Percentiles rank a stretch among this genome's conserved stretches.
Conservation (phyloP, 768 basidiomycete species). For the Russula foetens region DNA sequence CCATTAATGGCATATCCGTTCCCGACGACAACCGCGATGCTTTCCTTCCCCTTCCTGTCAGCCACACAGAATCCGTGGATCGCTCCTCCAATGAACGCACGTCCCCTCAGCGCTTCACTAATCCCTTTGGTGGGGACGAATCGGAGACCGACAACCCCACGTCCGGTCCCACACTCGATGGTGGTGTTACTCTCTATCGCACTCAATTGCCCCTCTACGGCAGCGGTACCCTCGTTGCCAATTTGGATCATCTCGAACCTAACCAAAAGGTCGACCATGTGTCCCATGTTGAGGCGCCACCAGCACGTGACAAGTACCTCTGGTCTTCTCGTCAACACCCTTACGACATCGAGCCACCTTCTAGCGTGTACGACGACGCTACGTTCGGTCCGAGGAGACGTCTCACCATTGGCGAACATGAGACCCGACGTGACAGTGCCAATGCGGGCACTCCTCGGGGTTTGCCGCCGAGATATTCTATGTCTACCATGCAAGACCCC, state of each 20-base stretch:
- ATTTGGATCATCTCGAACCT: neutral
- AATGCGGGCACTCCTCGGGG: slow-evolving; percentile 1
- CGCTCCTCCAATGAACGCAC: neutral
- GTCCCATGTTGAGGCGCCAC: neutral
- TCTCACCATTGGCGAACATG: slow-evolving; percentile 33
- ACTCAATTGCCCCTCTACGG: slow-evolving; percentile 5
- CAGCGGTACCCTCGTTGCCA: neutral
- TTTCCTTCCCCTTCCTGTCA: too few species aligned
- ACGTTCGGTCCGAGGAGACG: slow-evolving; percentile 1
- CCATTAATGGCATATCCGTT: neutral
- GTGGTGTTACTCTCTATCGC: slow-evolving; percentile 1
- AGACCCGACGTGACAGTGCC: slow-evolving; percentile 2
- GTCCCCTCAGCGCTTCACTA: slow-evolving; percentile 12
- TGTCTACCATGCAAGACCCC: slow-evolving; percentile 1
- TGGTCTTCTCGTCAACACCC: slow-evolving; percentile 54
- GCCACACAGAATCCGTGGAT: neutral
- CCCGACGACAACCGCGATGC: neutral
- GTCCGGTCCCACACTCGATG: slow-evolving; percentile 4
- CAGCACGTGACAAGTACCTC: slow-evolving; percentile 31
- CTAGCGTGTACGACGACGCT: slow-evolving; percentile 30
- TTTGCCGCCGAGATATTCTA: slow-evolving; percentile 5
- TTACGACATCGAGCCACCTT: slow-evolving; percentile 50
- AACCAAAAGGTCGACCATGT: neutral
- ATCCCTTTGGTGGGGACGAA: slow-evolving; percentile 6
- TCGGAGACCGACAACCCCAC: neutral